These are phyloP conservation scores for Chlamydomonas sp. DNA, from an alignment of 139 green algal genomes.

Conservation along the genomic window DNA sequence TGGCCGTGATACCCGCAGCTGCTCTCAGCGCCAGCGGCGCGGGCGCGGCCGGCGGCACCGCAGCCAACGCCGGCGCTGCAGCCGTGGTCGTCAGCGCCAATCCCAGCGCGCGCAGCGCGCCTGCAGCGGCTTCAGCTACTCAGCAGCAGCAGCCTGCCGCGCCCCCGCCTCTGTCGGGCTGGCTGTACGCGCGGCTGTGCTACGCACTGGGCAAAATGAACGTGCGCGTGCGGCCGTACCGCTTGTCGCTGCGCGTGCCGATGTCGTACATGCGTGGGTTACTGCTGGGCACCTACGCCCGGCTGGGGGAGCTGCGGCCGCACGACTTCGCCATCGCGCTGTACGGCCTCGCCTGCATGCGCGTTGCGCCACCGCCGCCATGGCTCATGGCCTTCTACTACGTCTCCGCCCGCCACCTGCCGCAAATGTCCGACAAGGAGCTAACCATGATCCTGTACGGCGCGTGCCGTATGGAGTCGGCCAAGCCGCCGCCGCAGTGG, in stretches of 20 bases:
- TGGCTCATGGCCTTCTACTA: constrained; percentile 27
- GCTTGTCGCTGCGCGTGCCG: constrained; percentile 7
- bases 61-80: too few species aligned
- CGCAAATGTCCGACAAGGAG: background rate
- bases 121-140: too few species aligned
- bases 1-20: background rate
- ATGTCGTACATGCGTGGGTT: background rate
- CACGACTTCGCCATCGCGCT: background rate
- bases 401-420: background rate
- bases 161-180: background rate
- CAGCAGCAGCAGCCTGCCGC: background rate
- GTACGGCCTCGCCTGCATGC: constrained; percentile 20
- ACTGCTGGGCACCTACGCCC: background rate
- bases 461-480: background rate
- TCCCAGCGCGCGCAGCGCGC: background rate
- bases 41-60: too few species aligned
- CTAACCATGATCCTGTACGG: constrained; percentile 26
- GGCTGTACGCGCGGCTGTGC: background rate
- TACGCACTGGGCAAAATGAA: constrained; percentile 12
- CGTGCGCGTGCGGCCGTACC: background rate
- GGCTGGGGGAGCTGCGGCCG: background rate
- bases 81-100: too few species aligned
- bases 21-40: too few species aligned
- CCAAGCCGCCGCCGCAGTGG: constrained; percentile 22
- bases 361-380: background rate